Conservation (phyloP, 2,329 filamentous ascomycete genomes). For the Neofusicoccum cordaticola region DNA sequence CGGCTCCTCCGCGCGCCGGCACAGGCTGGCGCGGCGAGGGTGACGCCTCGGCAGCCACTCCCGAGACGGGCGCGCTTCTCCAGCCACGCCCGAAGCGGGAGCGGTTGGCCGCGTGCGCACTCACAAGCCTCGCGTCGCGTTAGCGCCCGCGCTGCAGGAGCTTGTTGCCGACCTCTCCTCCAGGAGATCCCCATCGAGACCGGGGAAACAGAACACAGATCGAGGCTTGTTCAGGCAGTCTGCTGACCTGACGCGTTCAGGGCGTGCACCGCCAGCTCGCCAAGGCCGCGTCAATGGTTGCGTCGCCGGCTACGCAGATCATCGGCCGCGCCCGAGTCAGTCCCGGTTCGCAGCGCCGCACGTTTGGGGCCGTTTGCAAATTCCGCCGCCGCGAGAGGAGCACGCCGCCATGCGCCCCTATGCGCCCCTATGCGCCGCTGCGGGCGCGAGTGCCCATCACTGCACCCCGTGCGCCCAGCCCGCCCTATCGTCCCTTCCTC, state of each 20-base stretch:
- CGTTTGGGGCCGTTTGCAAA: conserved; percentile 3
- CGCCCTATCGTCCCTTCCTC: conserved; percentile 4
- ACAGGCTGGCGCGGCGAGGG: background rate
- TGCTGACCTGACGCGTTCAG: conserved; percentile 13
- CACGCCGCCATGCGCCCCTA: too few species aligned
- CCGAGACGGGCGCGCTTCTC: background rate
- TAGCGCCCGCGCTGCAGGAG: background rate
- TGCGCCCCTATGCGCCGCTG: background rate
- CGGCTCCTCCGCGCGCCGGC: background rate
- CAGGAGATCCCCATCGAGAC: background rate
- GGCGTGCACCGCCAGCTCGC: background rate
- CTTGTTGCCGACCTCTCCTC: background rate
- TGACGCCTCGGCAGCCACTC: conserved; percentile 1
- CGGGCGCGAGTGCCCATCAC: background rate
- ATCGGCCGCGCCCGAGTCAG: background rate
- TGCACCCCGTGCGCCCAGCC: background rate
- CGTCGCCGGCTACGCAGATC: conserved; percentile 8
- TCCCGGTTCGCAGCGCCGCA: background rate
- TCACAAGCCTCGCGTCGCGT: background rate
- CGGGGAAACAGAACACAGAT: background rate
- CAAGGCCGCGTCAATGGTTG: conserved; percentile 4
- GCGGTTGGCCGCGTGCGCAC: background rate
- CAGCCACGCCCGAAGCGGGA: background rate
- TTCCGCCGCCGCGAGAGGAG: background rate
- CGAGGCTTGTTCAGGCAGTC: background rate